Base-by-base conservation (phyloP, 208 protist species). In the Trypanosomatidae sp. region DNA sequence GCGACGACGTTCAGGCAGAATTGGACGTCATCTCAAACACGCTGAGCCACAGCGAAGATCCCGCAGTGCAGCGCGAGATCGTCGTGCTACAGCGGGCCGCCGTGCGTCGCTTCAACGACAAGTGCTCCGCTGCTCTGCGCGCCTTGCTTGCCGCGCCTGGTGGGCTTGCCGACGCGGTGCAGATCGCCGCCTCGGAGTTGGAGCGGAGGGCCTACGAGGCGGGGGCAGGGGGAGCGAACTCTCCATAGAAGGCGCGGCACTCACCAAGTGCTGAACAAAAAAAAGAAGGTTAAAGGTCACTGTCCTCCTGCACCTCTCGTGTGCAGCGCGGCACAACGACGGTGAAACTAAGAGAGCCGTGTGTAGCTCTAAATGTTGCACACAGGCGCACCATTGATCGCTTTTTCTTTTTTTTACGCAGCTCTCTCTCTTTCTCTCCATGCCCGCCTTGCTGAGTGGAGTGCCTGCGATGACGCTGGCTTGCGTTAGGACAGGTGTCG, bases 1-100 rank as follows among this genome's bases (percentile, higher is more conserved):
- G 77, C 46, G 91, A 96, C 62, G 87, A 89, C 60, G 80, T 96
- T 13, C 76, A 86, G 64, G 77, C 69, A 4, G 77, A 83, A 49
- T 64, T 86, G 22, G 71, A 44, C 12, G 69, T 70, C 15, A 74
- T 84, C 10, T 68, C 81, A 1, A 65, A 39, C 17, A 73, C 71
- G 15, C 47, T 82, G 15, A 55, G 70, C 53, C 74, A 76, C 60
- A 77, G 74, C 66, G 81, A 83, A 13, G 70, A 80, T 44, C 62
- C 74, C 1, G 53, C 65, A n/a, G 74, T 81, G 46, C 77, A 79
- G 55, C 72, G 66, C 28, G 82, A 84, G 33, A 78, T 81, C 19
- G 68, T 71, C 25, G 66, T 66, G 25, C 65, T 82, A 17, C 76
- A 87, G 41, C 66, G 33, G 3, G 71, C 79, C 1, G 82, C 76